Evolutionary conservation across 495 filamentous ascomycete species (phyloP).

Genomic region (Apodospora peruviana): DNA sequence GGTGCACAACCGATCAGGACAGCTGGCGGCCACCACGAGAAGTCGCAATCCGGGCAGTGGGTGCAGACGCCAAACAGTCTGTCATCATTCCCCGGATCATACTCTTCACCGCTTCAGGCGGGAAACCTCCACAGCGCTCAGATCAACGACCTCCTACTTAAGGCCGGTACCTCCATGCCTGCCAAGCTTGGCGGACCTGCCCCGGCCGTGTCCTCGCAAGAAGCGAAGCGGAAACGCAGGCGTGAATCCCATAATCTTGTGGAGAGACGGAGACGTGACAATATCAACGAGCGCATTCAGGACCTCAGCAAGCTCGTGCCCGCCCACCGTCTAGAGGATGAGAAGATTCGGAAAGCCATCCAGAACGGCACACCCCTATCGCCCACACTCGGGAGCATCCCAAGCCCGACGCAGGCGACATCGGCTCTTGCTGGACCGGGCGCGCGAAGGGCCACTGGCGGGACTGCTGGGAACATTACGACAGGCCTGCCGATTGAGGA

Average conservation of each 20-base stretch:
- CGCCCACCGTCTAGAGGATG: conserved; percentile 87
- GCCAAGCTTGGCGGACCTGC: conserved; percentile 42
- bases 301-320: conserved; percentile 92
- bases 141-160: conserved; percentile 47
- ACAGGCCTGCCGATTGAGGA: conserved; percentile 88
- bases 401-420: conserved; percentile 68
- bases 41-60: conserved; percentile 77
- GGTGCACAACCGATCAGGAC: conserved; percentile 70
- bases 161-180: conserved; percentile 52
- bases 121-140: conserved; percentile 38
- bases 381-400: conserved; percentile 59
- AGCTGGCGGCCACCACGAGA: conserved; percentile 64
- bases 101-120: conserved; percentile 59
- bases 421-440: conserved; percentile 81
- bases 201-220: conserved; percentile 63
- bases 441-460: conserved; percentile 66
- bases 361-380: conserved; percentile 85
- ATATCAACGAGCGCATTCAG: conserved; percentile 98
- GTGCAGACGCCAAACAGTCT: conserved; percentile 67
- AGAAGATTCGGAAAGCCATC: conserved; percentile 92
- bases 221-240: conserved; percentile 84
- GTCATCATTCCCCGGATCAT: conserved; percentile 75
- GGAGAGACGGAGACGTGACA: conserved; percentile 88
- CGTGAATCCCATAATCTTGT: conserved; percentile 95
- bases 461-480: conserved; percentile 75